phyloP scores from a whole-genome alignment of 75 land plant genomes.

The Picea glauca region DNA sequence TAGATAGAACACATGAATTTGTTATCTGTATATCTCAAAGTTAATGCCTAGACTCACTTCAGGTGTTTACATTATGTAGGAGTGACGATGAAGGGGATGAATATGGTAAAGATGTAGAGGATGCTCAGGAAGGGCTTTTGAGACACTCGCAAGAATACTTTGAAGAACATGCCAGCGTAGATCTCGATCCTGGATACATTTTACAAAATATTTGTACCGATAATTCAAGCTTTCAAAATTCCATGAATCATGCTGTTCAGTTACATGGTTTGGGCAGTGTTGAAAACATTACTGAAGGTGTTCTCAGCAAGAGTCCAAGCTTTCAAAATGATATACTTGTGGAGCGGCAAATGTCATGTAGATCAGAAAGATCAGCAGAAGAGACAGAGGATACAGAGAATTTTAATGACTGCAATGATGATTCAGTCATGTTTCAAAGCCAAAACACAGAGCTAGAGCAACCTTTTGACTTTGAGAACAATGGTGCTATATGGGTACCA shows the following conservation, averaged over 20 bases:
- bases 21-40: neutral
- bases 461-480: slow-evolving; percentile 31
- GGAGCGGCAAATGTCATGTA: neutral
- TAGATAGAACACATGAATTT: neutral
- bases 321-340: neutral
- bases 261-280: slow-evolving; percentile 22
- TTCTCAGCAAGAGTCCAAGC: slow-evolving; percentile 1
- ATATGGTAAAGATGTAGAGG: slow-evolving; percentile 39
- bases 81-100: slow-evolving; percentile 48
- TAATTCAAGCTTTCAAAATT: slow-evolving; percentile 45
- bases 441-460: neutral
- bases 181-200: slow-evolving; percentile 39
- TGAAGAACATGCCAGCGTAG: slow-evolving; percentile 46
- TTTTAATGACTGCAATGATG: neutral
- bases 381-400: neutral
- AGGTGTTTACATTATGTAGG: slow-evolving; percentile 26
- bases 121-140: slow-evolving; percentile 23
- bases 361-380: neutral
- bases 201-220: slow-evolving; percentile 23
- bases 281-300: slow-evolving; percentile 18
- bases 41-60: neutral
- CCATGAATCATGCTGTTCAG: slow-evolving; percentile 34
- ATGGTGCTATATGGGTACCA: slow-evolving; percentile 48
- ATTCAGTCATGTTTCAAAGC: neutral
- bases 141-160: slow-evolving; percentile 36